A percentile compares a stretch with the other conserved stretches of the same genome.
phyloP scores from a whole-genome alignment of 2,329 filamentous ascomycete species.

The Bipolaris sorokiniana region DNA sequence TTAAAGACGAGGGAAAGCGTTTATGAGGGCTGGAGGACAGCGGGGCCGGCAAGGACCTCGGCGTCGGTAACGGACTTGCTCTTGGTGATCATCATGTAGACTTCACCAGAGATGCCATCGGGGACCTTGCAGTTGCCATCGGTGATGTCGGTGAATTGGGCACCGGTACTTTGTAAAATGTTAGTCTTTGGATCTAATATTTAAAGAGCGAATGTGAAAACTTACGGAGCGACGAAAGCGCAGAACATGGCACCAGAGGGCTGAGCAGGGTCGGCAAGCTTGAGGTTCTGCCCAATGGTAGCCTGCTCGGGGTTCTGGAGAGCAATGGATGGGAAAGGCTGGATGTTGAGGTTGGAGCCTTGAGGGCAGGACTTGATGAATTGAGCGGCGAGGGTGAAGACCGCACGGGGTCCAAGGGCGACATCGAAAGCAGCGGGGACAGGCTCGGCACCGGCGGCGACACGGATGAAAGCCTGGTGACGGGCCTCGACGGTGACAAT shows the following conservation, averaged over 20 bases:
- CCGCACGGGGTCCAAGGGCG: conserved; percentile 68
- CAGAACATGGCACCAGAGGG: conserved; percentile 62
- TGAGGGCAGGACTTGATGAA: conserved; percentile 75
- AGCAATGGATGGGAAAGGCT: conserved; percentile 64
- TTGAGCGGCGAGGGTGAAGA: conserved; percentile 74
- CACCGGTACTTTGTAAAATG: conserved; percentile 39
- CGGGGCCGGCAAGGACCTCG: conserved; percentile 66
- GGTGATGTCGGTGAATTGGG: conserved; percentile 63
- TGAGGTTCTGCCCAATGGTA: conserved; percentile 48
- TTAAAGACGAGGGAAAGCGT: conserved; percentile 3
- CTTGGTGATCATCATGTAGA: conserved; percentile 71
- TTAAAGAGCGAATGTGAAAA: conserved; percentile 24
- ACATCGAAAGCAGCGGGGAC: conserved; percentile 74
- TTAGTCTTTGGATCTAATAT: conserved; percentile 26
- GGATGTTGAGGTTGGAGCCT: conserved; percentile 67
- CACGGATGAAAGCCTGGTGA: conserved; percentile 75
- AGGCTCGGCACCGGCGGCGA: conserved; percentile 62
- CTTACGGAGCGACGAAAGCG: conserved; percentile 68
- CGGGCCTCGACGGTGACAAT: conserved; percentile 77
- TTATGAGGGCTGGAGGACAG: conserved; percentile 49
- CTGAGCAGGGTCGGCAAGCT: conserved; percentile 45
- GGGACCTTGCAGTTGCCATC: conserved; percentile 66
- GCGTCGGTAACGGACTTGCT: conserved; percentile 41
- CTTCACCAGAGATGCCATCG: conserved; percentile 66
- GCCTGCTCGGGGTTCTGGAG: conserved; percentile 60